Conservation (phyloP, 1,284 basidiomycete genomes). For the Apiotrichum akiyoshidainum region DNA sequence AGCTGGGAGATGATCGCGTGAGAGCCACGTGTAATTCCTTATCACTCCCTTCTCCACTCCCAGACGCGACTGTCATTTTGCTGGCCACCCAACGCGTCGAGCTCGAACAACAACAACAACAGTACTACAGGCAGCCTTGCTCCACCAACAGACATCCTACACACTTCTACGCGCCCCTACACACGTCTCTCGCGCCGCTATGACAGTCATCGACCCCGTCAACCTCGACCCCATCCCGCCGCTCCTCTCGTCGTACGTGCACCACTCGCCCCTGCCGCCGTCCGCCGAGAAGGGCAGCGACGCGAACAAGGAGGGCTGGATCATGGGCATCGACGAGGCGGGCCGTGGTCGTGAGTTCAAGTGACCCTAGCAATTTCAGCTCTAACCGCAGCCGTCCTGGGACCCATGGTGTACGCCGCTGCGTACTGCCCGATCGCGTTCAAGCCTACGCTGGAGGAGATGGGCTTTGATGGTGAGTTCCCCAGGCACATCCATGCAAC, state of each 20-base stretch:
- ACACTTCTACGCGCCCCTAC: not conserved
- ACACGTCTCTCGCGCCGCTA: not conserved
- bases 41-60: too few species aligned
- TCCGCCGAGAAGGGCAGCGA: conserved; percentile 50
- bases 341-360: conserved; percentile 70
- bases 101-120: too few species aligned
- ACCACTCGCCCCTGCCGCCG: conserved; percentile 74
- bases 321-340: conserved; percentile 95
- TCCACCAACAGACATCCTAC: too few species aligned
- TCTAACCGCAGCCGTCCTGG: conserved; percentile 25
- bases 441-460: conserved; percentile 65
- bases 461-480: conserved; percentile 75
- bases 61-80: too few species aligned
- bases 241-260: conserved; percentile 71
- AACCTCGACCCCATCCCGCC: conserved; percentile 58
- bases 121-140: too few species aligned
- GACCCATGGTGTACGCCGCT: conserved; percentile 89
- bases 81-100: too few species aligned
- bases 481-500: not conserved
- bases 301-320: conserved; percentile 55
- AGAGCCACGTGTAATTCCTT: too few species aligned
- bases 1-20: too few species aligned
- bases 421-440: conserved; percentile 86
- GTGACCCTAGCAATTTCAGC: not conserved
- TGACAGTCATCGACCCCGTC: conserved; percentile 38